Evolutionary conservation across 1,284 basidiomycete species (phyloP).

Genomic region (Cutaneotrichosporon cyanovorans): DNA sequence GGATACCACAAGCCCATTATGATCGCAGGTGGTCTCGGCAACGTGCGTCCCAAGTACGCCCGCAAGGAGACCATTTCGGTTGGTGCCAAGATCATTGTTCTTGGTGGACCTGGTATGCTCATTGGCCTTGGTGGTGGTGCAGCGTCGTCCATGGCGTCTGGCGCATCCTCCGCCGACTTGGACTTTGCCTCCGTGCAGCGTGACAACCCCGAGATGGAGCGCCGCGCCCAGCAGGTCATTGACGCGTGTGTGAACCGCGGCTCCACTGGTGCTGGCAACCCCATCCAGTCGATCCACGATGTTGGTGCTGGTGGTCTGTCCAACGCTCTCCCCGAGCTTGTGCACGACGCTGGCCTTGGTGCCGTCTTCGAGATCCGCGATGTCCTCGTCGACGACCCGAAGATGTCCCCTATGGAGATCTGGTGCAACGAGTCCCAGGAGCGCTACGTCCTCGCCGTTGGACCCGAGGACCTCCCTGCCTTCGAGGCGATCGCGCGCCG

Average conservation of each 20-base stretch:
- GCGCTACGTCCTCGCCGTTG: conserved; percentile 87
- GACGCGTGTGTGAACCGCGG: conserved; percentile 72
- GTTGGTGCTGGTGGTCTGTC: conserved; percentile 95
- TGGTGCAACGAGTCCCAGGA: conserved; percentile 99
- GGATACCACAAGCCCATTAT: conserved; percentile 99
- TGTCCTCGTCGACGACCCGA: conserved; percentile 80
- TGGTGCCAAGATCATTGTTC: conserved; percentile 79
- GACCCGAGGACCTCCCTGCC: conserved; percentile 50
- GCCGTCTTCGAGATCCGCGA: conserved; percentile 93
- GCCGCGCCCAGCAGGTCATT: conserved; percentile 94
- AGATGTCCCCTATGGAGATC: conserved; percentile 99
- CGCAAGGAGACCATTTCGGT: conserved; percentile 65
- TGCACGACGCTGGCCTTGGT: conserved; percentile 87
- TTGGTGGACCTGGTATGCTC: conserved; percentile 95
- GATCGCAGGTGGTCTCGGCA: conserved; percentile 95
- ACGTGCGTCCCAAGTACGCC: conserved; percentile 74
- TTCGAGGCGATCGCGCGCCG: conserved; percentile 77
- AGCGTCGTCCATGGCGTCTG: conserved; percentile 84
- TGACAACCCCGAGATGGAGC: conserved; percentile 97
- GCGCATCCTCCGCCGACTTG: conserved; percentile 78
- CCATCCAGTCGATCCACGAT: conserved; percentile 95
- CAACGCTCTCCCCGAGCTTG: conserved; percentile 93
- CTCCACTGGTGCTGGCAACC: conserved; percentile 52
- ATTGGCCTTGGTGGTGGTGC: conserved; percentile 97
- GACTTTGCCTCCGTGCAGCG: conserved; percentile 97